Evolutionary conservation across 768 basidiomycete genomes (phyloP).

Genomic region (Tulasnella sp.): DNA sequence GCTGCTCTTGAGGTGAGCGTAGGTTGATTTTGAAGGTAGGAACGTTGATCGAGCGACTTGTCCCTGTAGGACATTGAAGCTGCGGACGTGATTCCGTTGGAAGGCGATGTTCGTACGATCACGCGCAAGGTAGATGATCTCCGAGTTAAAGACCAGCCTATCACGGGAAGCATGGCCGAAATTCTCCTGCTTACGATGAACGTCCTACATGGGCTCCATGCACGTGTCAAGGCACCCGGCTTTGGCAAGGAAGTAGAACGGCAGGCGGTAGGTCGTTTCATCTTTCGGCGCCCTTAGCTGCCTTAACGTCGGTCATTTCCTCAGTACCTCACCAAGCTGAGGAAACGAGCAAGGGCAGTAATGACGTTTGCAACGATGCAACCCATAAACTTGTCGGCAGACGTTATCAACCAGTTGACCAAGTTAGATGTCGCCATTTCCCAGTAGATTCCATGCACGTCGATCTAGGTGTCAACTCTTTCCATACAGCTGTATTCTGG

Average conservation of each 20-base stretch:
- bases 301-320: no score
- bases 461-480: no score
- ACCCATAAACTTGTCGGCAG: constrained; percentile 80
- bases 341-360: constrained; percentile 71
- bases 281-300: no score
- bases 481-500: no score
- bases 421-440: constrained; percentile 72
- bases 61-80: constrained; percentile 67
- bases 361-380: constrained; percentile 83
- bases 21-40: constrained; percentile 10
- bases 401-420: constrained; percentile 80
- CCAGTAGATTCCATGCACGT: no score
- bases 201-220: constrained; percentile 69
- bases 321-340: no score
- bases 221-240: constrained; percentile 55
- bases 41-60: background rate
- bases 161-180: constrained; percentile 80
- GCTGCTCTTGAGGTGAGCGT: constrained; percentile 61
- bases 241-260: constrained; percentile 64
- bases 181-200: constrained; percentile 91
- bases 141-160: constrained; percentile 65
- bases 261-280: constrained; percentile 47
- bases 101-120: constrained; percentile 72
- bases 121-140: constrained; percentile 82
- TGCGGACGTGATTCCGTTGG: constrained; percentile 74